Base-by-base conservation (phyloP, 371 early-diverging fungal species). In the Gilbertella persicaria region DNA sequence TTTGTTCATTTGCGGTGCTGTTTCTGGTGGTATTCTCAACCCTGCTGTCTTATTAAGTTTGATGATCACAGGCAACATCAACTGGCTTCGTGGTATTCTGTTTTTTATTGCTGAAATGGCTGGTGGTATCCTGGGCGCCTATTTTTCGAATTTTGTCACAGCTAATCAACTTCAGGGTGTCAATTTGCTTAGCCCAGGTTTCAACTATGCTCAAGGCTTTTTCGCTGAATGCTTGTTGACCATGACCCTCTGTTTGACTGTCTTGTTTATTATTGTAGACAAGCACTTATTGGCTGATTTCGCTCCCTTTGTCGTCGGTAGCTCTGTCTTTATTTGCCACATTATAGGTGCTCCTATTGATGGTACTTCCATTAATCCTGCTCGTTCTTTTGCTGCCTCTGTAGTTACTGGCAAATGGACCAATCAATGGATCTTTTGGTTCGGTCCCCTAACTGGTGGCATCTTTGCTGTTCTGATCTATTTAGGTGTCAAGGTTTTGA, bases 331-430 rank as follows among this genome's bases (percentile, higher is more conserved):
- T 45, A 58, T 75, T n/a, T 68, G 68, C 53, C 80, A 83, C 49
- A 50, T 83, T 30, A 60, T 80, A 29, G 69, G 71, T 17, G 67
- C 64, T 62, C 77, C 44, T 26, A 53, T 56, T 36, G 60, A 66
- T 48, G 78, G 79, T 50, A 70, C 80, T 16, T 75, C 78, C 23
- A 63, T 86, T 45, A 86, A 86, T 60, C 87, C 85, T 14, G 87
- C 84, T 16, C 70, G 84, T 26, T 70, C 77, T 42, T 80, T 83
- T 61, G 85, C 78, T 24, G 69, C 85, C 21, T 71, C 82, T 28
- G 47, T 84, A 39, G 75, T 78, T 19, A 56, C 83, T 19, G 75
- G 74, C 13, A 45, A 60, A n/a, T 83, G 81, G 58, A 26, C 21
- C 14, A 50, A 72, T 13, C 82, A 83, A 23, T 82, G 81, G 79